Evolutionary conservation across 73 alveolate genomes (phyloP).

Genomic region (Blepharisma stoltei): DNA sequence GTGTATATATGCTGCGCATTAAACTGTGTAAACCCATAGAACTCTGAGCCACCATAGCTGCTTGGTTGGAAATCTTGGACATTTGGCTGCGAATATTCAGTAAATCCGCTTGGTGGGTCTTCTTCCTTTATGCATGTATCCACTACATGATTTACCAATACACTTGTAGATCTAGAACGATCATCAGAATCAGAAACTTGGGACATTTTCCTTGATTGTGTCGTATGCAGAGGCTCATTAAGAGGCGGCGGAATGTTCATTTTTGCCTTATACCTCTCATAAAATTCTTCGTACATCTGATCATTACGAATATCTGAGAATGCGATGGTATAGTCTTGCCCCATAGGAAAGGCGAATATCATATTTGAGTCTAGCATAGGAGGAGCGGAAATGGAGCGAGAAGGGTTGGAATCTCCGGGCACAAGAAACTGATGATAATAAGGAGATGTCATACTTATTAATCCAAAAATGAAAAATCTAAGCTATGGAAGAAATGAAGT

Average conservation of each 20-base stretch:
- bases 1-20: slow-evolving; percentile 45
- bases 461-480: not conserved
- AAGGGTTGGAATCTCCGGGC: not conserved
- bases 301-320: slow-evolving; percentile 18
- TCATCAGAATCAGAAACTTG: not conserved
- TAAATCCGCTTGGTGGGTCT: not conserved
- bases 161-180: slow-evolving; percentile 15
- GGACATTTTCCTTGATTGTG: not conserved
- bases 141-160: not conserved
- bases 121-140: slow-evolving; percentile 14
- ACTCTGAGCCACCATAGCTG: not conserved
- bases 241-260: slow-evolving; percentile 22
- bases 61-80: slow-evolving; percentile 11
- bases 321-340: not conserved
- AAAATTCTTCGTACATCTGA: slow-evolving; percentile 4
- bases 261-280: slow-evolving; percentile 1
- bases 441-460: not conserved
- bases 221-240: not conserved
- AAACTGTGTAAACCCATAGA: not conserved
- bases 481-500: not conserved
- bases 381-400: slow-evolving; percentile 14
- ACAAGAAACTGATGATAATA: not conserved
- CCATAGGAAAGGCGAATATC: not conserved
- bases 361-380: slow-evolving; percentile 15
- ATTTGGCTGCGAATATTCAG: no score